Percentiles rank a stretch among this genome's conserved stretches.
These are phyloP conservation scores for Aureobasidium sp. DNA, from an alignment of 2,329 filamentous ascomycete genomes.

Conservation along the genomic window DNA sequence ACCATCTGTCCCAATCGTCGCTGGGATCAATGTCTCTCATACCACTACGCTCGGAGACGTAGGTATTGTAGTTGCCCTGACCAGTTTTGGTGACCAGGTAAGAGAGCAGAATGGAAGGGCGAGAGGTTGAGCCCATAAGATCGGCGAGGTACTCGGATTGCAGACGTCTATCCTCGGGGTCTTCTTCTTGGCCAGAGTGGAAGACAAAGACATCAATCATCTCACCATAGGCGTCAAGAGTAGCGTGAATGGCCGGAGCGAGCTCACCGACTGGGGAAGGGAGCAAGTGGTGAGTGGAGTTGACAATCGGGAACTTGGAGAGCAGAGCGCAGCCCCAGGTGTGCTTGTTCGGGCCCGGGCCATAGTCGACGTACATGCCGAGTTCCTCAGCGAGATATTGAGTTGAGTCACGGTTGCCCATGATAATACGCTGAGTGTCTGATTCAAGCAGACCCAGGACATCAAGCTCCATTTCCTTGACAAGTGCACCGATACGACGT, in stretches of 20 bases:
- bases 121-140: constrained; percentile 74
- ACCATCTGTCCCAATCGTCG: constrained; percentile 98
- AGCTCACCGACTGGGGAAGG: constrained; percentile 91
- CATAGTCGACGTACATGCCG: constrained; percentile 98
- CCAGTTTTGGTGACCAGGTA: constrained; percentile 89
- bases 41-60: constrained; percentile 75
- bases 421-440: constrained; percentile 94
- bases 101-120: constrained; percentile 77
- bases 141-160: constrained; percentile 81
- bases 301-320: constrained; percentile 95
- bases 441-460: constrained; percentile 91
- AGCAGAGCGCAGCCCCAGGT: constrained; percentile 92
- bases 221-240: constrained; percentile 84
- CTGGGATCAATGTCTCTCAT: constrained; percentile 92
- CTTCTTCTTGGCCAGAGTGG: constrained; percentile 97
- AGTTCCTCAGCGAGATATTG: constrained; percentile 93
- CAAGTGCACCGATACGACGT: constrained; percentile 68
- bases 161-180: constrained; percentile 79
- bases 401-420: constrained; percentile 95
- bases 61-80: constrained; percentile 94
- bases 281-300: constrained; percentile 91
- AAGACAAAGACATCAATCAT: constrained; percentile 93
- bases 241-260: constrained; percentile 94
- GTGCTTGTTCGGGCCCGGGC: constrained; percentile 96
- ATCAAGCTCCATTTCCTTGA: constrained; percentile 80